Evolutionary conservation across 768 basidiomycete species (phyloP), one percentile per base, ranked within the genome.

Genomic region (Hygrocybe coccinea): DNA sequence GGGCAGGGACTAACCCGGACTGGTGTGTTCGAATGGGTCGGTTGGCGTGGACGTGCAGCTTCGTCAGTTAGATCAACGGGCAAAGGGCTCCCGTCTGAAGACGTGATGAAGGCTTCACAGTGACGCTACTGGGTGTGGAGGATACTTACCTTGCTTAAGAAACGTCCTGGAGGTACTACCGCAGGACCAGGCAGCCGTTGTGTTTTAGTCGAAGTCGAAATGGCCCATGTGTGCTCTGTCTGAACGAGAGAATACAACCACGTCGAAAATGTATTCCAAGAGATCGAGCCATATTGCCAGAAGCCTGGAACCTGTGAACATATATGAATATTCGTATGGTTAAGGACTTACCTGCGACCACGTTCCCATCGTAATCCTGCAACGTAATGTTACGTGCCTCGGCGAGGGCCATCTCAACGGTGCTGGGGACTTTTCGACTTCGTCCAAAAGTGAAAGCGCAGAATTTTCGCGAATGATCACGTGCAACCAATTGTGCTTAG

Each of bases 261-360:
- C 4, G 39, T 52, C 24, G 35, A 56, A 52, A 56, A 56, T 38
- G 56, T 51, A 29, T 12, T 56, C 56, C 56, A 56, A 21, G 56
- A 52, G 56, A 52, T 52, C 56, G 25, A 43, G 56, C 56, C 56
- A 39, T 56, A 56, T 52, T 56, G 56, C 56, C 56, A 56, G 41
- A 56, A 56, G 19, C 54, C 54, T 55, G 54, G 44, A 38, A 52
- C 21, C 24, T 12, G 33, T 35, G 25, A 50, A 12, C 33, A 4
- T 15, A 17, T 19, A 17, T 37, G 33, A 35, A 29, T 2, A 5
- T 3, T 33, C 12, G 47, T 9, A 47, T 5, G 6, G 7, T 22
- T 6, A 50, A 33, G 34, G 34, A 12, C 48, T 50, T 12, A 50
- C 48, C 48, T 50, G 49, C 49, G 17, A 50, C 25, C 36, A 52